phyloP scores from a whole-genome alignment of 352 stramenopile species.

The Thraustochytrium sp. region DNA sequence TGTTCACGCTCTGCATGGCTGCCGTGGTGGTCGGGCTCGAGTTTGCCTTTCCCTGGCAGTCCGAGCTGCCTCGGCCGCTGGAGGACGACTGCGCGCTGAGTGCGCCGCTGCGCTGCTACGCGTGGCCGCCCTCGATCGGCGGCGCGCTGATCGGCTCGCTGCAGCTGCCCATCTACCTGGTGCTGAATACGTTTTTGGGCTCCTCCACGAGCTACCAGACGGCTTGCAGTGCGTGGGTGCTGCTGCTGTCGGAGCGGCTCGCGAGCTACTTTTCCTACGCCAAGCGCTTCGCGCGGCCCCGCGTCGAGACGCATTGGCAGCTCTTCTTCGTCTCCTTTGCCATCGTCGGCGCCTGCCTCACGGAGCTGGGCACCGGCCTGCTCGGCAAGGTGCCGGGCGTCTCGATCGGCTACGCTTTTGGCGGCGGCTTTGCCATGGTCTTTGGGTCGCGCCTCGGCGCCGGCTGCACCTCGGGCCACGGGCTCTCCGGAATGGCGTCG shows the following conservation, averaged over 20 bases:
- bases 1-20: neutral
- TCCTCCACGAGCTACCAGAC: neutral
- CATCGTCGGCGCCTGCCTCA: neutral
- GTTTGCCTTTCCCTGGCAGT: neutral
- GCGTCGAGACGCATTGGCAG: neutral
- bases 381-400: neutral
- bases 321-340: neutral
- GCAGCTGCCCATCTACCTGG: neutral
- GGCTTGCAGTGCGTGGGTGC: neutral
- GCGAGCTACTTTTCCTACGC: neutral
- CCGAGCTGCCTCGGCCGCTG: neutral
- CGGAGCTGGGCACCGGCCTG: neutral
- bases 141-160: neutral
- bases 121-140: neutral
- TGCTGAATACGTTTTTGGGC: neutral
- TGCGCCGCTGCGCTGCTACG: neutral
- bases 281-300: neutral
- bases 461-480: conserved; percentile 52
- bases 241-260: neutral
- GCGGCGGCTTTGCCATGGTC: conserved; percentile 51
- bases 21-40: neutral
- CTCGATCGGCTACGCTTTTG: neutral
- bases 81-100: neutral
- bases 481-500: conserved; percentile 45
- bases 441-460: conserved; percentile 46